phyloP scores from a whole-genome alignment of 805 yeast species.

The Pichia sporocuriosa region DNA sequence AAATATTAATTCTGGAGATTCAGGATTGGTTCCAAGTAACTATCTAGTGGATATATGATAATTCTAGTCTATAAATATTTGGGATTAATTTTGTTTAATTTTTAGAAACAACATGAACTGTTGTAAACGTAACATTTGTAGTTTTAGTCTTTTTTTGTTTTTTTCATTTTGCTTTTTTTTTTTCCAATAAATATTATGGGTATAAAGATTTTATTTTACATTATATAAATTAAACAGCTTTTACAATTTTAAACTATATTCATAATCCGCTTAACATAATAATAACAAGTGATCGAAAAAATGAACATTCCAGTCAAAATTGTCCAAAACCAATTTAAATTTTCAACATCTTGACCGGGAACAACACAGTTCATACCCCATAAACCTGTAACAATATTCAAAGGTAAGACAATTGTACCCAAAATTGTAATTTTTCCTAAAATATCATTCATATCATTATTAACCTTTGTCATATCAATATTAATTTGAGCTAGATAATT shows the following conservation, averaged over 20 bases:
- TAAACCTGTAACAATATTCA: conserved; percentile 90
- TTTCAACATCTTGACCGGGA: conserved; percentile 77
- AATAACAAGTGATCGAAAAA: conserved; percentile 41
- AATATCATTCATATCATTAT: conserved; percentile 95
- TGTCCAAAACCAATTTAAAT: conserved; percentile 59
- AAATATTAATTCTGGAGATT: conserved; percentile 35
- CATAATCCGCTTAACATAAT: conserved; percentile 40
- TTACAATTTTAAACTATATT: conserved; percentile 20
- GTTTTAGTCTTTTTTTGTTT: not conserved
- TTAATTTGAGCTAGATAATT: conserved; percentile 95
- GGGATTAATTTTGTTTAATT: not conserved
- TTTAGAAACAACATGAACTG: too few species aligned
- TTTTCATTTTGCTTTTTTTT: too few species aligned
- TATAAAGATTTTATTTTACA: too few species aligned
- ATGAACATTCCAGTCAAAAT: conserved; percentile 40
- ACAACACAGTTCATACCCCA: conserved; percentile 99
- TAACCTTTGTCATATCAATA: conserved; percentile 95
- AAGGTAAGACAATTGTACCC: conserved; percentile 92
- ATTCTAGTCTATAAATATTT: not conserved
- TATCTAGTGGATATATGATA: conserved; percentile 31
- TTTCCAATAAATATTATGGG: too few species aligned
- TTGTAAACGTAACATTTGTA: too few species aligned
- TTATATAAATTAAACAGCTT: too few species aligned
- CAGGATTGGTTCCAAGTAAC: conserved; percentile 63
- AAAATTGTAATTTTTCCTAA: conserved; percentile 86